A percentile compares a stretch with the other conserved stretches of the same genome.
Conservation (phyloP, 108 stramenopile species). For the Pseudonitzschia multiseries region DNA sequence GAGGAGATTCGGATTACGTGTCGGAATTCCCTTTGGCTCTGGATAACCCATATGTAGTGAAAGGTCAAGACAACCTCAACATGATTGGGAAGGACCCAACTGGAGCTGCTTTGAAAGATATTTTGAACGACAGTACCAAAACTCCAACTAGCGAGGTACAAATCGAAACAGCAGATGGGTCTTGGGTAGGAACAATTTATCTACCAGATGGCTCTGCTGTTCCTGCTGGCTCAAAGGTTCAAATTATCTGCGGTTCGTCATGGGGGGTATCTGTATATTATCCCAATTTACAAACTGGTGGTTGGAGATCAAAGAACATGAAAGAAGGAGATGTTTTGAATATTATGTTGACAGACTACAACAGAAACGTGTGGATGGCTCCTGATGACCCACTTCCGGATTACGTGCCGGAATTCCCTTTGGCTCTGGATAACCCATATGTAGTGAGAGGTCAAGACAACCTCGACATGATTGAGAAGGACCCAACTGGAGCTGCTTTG, state of each 20-base stretch:
- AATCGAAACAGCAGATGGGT: constrained; percentile 1
- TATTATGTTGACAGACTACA: neutral
- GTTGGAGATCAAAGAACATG: neutral
- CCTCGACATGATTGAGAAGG: neutral
- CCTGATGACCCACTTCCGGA: too few relatives aligned
- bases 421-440: constrained; percentile 1
- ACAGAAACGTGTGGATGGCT: too few relatives aligned
- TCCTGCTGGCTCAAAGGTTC: neutral
- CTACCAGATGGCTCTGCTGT: neutral
- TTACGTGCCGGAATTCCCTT: neutral
- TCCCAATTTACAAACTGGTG: neutral
- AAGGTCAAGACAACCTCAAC: neutral
- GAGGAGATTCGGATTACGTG: neutral
- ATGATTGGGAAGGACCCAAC: neutral
- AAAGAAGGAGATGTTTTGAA: neutral
- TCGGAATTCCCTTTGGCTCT: neutral
- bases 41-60: neutral
- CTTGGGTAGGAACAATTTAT: neutral
- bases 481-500: neutral
- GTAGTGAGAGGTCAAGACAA: neutral
- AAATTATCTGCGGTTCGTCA: neutral
- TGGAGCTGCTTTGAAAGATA: neutral
- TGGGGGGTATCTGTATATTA: neutral
- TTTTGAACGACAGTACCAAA: neutral
- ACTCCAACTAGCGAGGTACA: neutral